A percentile compares a stretch with the other conserved stretches of the same genome.
Evolutionary conservation across 179 eudicot genomes (phyloP).

Genomic region (Patellifolia procumbens): DNA sequence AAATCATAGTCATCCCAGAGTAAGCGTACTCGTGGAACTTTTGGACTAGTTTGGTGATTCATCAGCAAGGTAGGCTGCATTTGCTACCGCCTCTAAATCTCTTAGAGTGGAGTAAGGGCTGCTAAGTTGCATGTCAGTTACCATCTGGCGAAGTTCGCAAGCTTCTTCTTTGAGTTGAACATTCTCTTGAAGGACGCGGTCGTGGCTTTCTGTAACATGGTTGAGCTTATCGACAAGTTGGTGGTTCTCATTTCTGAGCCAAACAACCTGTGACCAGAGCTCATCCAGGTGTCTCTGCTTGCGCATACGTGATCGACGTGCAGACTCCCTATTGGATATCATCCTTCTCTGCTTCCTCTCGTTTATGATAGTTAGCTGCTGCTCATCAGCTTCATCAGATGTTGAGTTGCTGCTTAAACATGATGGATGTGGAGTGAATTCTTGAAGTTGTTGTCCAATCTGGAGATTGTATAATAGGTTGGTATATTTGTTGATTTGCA

Average conservation of each 20-base stretch:
- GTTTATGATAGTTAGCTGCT: slow-evolving; percentile 67
- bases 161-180: slow-evolving; percentile 75
- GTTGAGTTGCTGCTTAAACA: slow-evolving; percentile 76
- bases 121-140: slow-evolving; percentile 66
- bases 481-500: slow-evolving; percentile 44
- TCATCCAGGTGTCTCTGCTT: slow-evolving; percentile 95
- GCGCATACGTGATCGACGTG: slow-evolving; percentile 94
- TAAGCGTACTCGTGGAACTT: not conserved
- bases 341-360: slow-evolving; percentile 95
- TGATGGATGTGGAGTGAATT: slow-evolving; percentile 46
- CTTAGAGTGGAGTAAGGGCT: slow-evolving; percentile 55
- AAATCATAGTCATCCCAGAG: not conserved
- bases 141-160: slow-evolving; percentile 70
- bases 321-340: slow-evolving; percentile 99
- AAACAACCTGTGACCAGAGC: slow-evolving; percentile 91
- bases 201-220: slow-evolving; percentile 59
- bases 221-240: slow-evolving; percentile 75
- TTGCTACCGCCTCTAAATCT: slow-evolving; percentile 56
- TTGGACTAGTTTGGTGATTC: slow-evolving; percentile 45
- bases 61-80: slow-evolving; percentile 52
- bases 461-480: slow-evolving; percentile 59
- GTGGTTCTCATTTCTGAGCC: slow-evolving; percentile 87
- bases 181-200: slow-evolving; percentile 64
- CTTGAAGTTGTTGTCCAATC: slow-evolving; percentile 57
- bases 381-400: slow-evolving; percentile 94